These are phyloP conservation scores for Kwoniella botswanensis DNA, from an alignment of 768 basidiomycete genomes.

Conservation along the genomic window DNA sequence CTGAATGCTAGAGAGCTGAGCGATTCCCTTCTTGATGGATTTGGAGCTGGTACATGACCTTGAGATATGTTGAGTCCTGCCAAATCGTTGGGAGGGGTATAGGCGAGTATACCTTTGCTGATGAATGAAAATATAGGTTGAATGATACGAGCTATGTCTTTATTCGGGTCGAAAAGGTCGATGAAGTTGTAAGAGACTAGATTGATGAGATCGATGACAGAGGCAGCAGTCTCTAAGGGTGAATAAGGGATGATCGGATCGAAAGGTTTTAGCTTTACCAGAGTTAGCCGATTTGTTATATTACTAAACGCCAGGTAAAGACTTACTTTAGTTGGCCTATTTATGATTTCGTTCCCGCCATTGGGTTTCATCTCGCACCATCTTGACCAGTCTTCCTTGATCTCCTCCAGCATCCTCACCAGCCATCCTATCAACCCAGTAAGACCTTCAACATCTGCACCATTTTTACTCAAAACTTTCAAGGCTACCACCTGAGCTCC, in stretches of 20 bases:
- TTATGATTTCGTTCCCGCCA: conserved; percentile 20
- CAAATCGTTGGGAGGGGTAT: conserved; percentile 10
- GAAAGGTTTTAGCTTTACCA: conserved; percentile 28
- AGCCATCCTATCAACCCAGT: conserved; percentile 51
- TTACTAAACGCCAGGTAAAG: not conserved
- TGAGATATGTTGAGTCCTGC: conserved; percentile 18
- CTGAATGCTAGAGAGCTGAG: conserved; percentile 24
- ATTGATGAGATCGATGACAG: conserved; percentile 46
- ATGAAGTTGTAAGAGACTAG: conserved; percentile 46
- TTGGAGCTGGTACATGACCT: conserved; percentile 2
- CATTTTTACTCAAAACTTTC: conserved; percentile 67
- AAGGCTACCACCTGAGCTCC: conserved; percentile 79
- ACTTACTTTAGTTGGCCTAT: conserved; percentile 10
- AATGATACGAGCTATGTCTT: conserved; percentile 43
- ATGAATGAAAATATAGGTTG: conserved; percentile 45
- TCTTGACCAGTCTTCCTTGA: conserved; percentile 39
- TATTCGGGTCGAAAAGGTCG: conserved; percentile 46
- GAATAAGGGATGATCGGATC: conserved; percentile 33
- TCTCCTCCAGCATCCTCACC: conserved; percentile 28
- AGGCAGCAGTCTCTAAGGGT: conserved; percentile 32
- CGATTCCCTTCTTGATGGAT: conserved; percentile 17
- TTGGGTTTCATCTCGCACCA: conserved; percentile 44
- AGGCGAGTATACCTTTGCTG: conserved; percentile 37
- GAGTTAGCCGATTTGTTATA: not conserved
- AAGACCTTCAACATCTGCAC: conserved; percentile 33